phyloP scores from a whole-genome alignment of 768 basidiomycete species.

The Pleurotus citrinopileatus region DNA sequence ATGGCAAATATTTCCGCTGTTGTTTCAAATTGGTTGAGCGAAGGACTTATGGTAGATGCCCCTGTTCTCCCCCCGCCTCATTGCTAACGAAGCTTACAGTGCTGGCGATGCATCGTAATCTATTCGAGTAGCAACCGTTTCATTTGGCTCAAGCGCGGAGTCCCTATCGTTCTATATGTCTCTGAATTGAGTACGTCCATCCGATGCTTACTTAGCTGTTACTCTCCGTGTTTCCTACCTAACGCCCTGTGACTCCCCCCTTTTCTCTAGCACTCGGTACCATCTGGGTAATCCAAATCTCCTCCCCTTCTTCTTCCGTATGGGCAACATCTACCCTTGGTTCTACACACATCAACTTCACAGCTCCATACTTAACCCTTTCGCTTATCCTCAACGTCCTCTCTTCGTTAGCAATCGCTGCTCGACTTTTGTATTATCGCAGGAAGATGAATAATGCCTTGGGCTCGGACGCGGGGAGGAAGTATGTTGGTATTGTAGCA shows the following conservation, averaged over 20 bases:
- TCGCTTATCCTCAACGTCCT: constrained; percentile 29
- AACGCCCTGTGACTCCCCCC: background rate
- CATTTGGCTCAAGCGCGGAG: constrained; percentile 6
- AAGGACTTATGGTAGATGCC: constrained; percentile 18
- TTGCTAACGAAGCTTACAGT: constrained; percentile 10
- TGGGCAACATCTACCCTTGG: constrained; percentile 14
- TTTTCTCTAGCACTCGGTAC: constrained; percentile 8
- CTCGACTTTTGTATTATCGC: constrained; percentile 23
- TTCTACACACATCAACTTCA: constrained; percentile 12
- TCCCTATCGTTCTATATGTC: constrained; percentile 10
- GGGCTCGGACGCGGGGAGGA: constrained; percentile 18
- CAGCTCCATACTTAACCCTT: constrained; percentile 24
- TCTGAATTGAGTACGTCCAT: constrained; percentile 3
- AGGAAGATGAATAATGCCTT: constrained; percentile 15
- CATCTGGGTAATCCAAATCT: constrained; percentile 10
- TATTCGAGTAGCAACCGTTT: constrained; percentile 1
- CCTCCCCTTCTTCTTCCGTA: constrained; percentile 8
- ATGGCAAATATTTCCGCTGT: constrained; percentile 14
- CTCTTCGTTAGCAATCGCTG: constrained; percentile 28
- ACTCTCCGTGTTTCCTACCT: background rate
- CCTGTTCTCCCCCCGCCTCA: background rate
- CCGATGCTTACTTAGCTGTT: background rate
- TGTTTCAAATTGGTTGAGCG: constrained; percentile 25
- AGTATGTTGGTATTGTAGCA: constrained; percentile 23
- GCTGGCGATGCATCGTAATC: constrained; percentile 15